Conservation (phyloP, 352 stramenopile species). For the Phytopythium cucurbitacearum region DNA sequence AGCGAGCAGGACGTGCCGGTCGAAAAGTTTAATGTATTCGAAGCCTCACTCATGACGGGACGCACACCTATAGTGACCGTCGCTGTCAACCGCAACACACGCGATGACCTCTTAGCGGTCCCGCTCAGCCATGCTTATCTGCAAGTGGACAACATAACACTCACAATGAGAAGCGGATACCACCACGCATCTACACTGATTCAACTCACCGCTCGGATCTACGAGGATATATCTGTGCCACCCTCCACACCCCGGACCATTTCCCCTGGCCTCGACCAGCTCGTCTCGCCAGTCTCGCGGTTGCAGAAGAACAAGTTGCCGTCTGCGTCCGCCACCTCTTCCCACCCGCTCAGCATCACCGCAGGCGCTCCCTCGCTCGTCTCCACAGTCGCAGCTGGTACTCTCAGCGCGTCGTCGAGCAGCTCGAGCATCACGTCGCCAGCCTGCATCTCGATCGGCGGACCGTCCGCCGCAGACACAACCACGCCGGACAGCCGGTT, state of each 20-base stretch:
- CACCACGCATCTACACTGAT: background rate
- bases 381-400: background rate
- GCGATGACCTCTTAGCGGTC: no score
- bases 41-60: no score
- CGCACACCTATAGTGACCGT: no score
- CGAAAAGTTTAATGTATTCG: no score
- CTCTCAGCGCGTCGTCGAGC: constrained; percentile 24
- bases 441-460: constrained; percentile 60
- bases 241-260: no score
- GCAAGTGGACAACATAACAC: no score
- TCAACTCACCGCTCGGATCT: background rate
- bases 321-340: constrained; percentile 63
- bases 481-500: constrained; percentile 70
- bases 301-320: constrained; percentile 81
- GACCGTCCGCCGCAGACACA: constrained; percentile 36
- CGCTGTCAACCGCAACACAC: no score
- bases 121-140: no score
- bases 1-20: no score
- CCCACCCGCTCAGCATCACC: constrained; percentile 32
- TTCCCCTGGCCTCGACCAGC: constrained; percentile 29
- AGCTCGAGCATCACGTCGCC: constrained; percentile 68
- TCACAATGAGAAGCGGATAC: no score
- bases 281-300: constrained; percentile 43
- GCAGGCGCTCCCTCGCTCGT: background rate
- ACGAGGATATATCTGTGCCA: no score